Evolutionary conservation across 2,329 filamentous ascomycete species (phyloP).

Genomic region (Paecilomyces fulvus): DNA sequence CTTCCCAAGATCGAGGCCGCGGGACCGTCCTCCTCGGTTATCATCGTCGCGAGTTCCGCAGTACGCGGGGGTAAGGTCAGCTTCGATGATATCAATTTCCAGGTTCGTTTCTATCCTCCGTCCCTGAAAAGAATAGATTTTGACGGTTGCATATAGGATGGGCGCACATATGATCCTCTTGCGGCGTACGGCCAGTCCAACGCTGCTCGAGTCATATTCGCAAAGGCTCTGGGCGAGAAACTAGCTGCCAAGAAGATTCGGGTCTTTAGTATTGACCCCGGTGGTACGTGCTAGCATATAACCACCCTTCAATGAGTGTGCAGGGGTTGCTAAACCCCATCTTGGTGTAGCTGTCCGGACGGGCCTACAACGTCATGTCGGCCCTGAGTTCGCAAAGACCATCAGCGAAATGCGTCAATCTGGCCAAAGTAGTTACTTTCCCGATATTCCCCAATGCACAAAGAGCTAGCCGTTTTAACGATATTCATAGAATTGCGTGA

Average conservation of each 20-base stretch:
- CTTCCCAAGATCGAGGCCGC: conserved; percentile 33
- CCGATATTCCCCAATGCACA: neutral
- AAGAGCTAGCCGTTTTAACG: neutral
- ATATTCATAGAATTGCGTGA: conserved; percentile 2
- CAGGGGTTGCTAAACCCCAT: neutral
- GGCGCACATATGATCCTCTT: conserved; percentile 34
- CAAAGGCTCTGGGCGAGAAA: conserved; percentile 30
- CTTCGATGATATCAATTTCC: conserved; percentile 37
- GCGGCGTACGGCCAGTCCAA: conserved; percentile 45
- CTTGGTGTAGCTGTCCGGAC: neutral
- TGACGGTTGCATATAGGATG: conserved; percentile 13
- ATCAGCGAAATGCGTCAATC: neutral
- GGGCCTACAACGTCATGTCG: neutral
- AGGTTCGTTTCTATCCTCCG: conserved; percentile 1
- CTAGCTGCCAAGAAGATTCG: conserved; percentile 24
- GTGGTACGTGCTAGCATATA: conserved; percentile 11
- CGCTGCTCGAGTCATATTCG: conserved; percentile 44
- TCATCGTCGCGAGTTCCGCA: conserved; percentile 10
- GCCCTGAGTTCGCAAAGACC: neutral
- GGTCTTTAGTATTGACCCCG: conserved; percentile 38
- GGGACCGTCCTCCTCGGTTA: conserved; percentile 34
- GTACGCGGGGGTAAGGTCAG: conserved; percentile 26
- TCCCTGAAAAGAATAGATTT: neutral
- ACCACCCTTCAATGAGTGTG: neutral
- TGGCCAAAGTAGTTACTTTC: neutral